Conservation (phyloP, 768 basidiomycete genomes). For the Boletellus emodensis region DNA sequence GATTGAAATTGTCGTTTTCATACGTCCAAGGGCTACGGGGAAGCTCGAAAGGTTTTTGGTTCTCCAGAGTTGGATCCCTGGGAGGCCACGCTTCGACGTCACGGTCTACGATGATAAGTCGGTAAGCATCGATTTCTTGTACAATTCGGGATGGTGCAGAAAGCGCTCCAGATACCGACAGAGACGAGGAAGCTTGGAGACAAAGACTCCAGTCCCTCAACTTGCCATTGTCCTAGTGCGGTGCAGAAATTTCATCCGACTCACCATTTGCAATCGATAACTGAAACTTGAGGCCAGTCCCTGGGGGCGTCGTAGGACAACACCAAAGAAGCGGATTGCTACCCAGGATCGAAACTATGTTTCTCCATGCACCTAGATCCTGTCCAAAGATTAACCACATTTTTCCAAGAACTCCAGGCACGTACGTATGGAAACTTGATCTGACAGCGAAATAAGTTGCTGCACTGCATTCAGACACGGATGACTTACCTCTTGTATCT, state of each 20-base stretch:
- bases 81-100: slow-evolving; percentile 66
- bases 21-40: slow-evolving; percentile 83
- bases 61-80: slow-evolving; percentile 46
- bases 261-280: slow-evolving; percentile 71
- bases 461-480: not conserved
- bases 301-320: slow-evolving; percentile 64
- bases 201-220: slow-evolving; percentile 1
- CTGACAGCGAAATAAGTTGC: slow-evolving; percentile 33
- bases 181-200: not conserved
- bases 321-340: slow-evolving; percentile 76
- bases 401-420: not conserved
- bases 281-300: slow-evolving; percentile 75
- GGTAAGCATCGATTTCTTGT: slow-evolving; percentile 10
- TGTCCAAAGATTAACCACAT: slow-evolving; percentile 31
- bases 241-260: slow-evolving; percentile 49
- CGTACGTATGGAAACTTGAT: slow-evolving; percentile 91
- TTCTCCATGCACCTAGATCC: slow-evolving; percentile 75
- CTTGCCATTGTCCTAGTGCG: slow-evolving; percentile 9
- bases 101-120: slow-evolving; percentile 27
- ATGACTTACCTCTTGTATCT: slow-evolving; percentile 65
- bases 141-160: not conserved
- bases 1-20: slow-evolving; percentile 73
- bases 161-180: slow-evolving; percentile 4
- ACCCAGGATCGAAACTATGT: slow-evolving; percentile 78
- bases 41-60: slow-evolving; percentile 42